These are phyloP conservation scores for Suzukiozyma palmioleophila DNA, from an alignment of 1,139 yeast species.

Conservation along the genomic window DNA sequence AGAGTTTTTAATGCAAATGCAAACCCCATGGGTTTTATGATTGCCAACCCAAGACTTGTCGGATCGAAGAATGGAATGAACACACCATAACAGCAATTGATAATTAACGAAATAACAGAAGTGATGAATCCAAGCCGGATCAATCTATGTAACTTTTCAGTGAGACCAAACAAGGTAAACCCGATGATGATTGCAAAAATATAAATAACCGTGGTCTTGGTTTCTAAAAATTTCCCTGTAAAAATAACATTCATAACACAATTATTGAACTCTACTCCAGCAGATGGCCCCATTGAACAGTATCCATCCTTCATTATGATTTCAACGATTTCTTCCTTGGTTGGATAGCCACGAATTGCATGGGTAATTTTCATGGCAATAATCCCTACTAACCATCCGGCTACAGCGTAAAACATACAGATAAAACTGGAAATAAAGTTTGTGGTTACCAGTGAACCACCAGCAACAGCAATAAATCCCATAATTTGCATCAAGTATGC, in stretches of 20 bases:
- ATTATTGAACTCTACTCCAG: constrained; percentile 7
- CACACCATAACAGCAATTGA: constrained; percentile 22
- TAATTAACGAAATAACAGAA: constrained; percentile 20
- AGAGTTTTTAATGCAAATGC: constrained; percentile 19
- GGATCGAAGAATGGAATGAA: constrained; percentile 28
- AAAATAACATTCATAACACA: constrained; percentile 22
- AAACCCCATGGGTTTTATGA: constrained; percentile 25
- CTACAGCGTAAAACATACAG: constrained; percentile 14
- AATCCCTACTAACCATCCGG: constrained; percentile 23
- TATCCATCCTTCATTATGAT: constrained; percentile 22
- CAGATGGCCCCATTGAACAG: constrained; percentile 17
- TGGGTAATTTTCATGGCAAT: constrained; percentile 24
- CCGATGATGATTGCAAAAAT: constrained; percentile 23
- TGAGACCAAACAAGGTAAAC: constrained; percentile 21
- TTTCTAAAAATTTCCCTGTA: constrained; percentile 26
- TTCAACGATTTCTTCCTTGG: constrained; percentile 14
- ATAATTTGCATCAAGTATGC: constrained; percentile 26
- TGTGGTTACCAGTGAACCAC: constrained; percentile 23
- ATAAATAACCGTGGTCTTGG: constrained; percentile 23
- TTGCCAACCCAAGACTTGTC: constrained; percentile 13
- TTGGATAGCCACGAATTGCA: constrained; percentile 22
- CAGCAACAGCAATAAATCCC: constrained; percentile 24
- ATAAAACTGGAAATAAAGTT: constrained; percentile 15
- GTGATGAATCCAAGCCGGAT: constrained; percentile 18
- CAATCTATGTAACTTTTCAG: constrained; percentile 17